Conservation (phyloP, 2,329 filamentous ascomycete species). For the Purpureocillium lavendulum region DNA sequence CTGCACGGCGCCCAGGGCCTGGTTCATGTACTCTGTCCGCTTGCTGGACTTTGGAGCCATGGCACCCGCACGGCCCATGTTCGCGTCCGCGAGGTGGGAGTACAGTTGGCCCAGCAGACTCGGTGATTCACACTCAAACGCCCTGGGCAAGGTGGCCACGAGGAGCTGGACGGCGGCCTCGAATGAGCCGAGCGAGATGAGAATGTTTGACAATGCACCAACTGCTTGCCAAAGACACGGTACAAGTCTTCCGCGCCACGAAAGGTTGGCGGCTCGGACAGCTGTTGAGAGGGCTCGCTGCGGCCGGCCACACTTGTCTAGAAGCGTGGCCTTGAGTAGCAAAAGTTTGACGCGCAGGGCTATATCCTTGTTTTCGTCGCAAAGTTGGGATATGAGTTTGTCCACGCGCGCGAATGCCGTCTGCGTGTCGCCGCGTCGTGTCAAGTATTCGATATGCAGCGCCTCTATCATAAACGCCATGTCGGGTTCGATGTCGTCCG, state of each 20-base stretch:
- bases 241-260: slow-evolving; percentile 61
- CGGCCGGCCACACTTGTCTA: slow-evolving; percentile 58
- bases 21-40: slow-evolving; percentile 47
- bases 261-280: slow-evolving; percentile 65
- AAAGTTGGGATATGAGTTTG: slow-evolving; percentile 28
- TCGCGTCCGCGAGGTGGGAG: slow-evolving; percentile 63
- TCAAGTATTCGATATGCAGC: slow-evolving; percentile 43
- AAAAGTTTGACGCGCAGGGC: slow-evolving; percentile 63
- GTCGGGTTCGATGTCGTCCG: slow-evolving; percentile 43
- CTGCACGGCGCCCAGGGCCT: slow-evolving; percentile 53
- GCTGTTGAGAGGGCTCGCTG: slow-evolving; percentile 70
- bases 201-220: slow-evolving; percentile 56
- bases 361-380: slow-evolving; percentile 43
- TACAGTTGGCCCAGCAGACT: slow-evolving; percentile 59
- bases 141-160: slow-evolving; percentile 63
- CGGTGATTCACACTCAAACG: slow-evolving; percentile 61
- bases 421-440: slow-evolving; percentile 37
- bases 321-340: slow-evolving; percentile 62
- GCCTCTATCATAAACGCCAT: slow-evolving; percentile 41
- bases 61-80: slow-evolving; percentile 66
- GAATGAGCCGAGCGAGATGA: slow-evolving; percentile 65
- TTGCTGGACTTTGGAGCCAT: slow-evolving; percentile 30
- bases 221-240: slow-evolving; percentile 66
- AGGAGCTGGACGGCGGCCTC: slow-evolving; percentile 56
- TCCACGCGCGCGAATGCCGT: slow-evolving; percentile 41